Conservation (phyloP, 139 green algal genomes). For the Nannochloris sp. region DNA sequence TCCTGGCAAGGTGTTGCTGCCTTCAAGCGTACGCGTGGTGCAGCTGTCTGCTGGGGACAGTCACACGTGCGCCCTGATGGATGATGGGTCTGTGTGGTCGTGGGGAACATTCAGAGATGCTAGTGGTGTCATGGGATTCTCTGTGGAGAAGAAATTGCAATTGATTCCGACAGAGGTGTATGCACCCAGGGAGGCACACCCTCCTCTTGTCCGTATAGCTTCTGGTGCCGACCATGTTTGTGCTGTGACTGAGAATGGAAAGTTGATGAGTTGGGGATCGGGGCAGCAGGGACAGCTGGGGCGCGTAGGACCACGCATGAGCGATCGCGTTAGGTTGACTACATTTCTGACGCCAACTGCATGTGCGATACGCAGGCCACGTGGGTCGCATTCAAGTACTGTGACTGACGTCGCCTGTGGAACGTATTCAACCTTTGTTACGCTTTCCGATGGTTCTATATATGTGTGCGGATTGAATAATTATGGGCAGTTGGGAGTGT, state of each 20-base stretch:
- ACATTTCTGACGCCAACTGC: conserved; percentile 41
- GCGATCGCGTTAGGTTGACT: conserved; percentile 13
- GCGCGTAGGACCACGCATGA: conserved; percentile 36
- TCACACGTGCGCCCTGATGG: conserved; percentile 64
- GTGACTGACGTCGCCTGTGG: conserved; percentile 49
- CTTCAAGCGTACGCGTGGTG: conserved; percentile 28
- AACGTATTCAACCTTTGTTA: conserved; percentile 62
- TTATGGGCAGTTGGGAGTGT: conserved; percentile 70
- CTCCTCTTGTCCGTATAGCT: conserved; percentile 43
- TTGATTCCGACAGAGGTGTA: conserved; percentile 33
- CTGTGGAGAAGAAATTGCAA: conserved; percentile 20
- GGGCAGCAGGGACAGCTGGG: conserved; percentile 77
- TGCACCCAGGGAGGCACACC: conserved; percentile 17
- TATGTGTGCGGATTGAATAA: conserved; percentile 84
- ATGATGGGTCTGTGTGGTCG: conserved; percentile 59
- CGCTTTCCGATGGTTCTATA: conserved; percentile 43
- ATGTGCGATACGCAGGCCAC: conserved; percentile 13
- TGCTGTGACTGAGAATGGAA: conserved; percentile 43
- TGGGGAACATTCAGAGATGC: conserved; percentile 78
- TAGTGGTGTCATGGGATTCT: conserved; percentile 64
- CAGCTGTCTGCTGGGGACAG: conserved; percentile 69
- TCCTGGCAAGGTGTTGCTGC: conserved; percentile 34
- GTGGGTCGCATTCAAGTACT: not conserved
- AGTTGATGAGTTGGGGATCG: conserved; percentile 70
- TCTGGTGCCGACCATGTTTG: conserved; percentile 64